Evolutionary conservation across 176 grass and related monocot genomes (phyloP).

Genomic region (sorghum (Sorghum bicolor)): Sorghum_bicolor_NCBIv3 NC_012878.2:55596001-55596500

Average conservation of each 20-base stretch:
- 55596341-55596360: constrained; percentile 26
- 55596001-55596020: constrained; percentile 62
- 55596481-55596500: constrained; percentile 23
- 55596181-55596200: constrained; percentile 37
- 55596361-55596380: constrained; percentile 38
- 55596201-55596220: constrained; percentile 41
- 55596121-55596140: constrained; percentile 46
- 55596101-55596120: constrained; percentile 48
- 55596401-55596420: constrained; percentile 39
- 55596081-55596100: constrained; percentile 30
- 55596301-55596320: constrained; percentile 31
- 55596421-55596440: constrained; percentile 16
- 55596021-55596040: constrained; percentile 81
- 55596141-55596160: constrained; percentile 21
- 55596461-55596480: constrained; percentile 13
- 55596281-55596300: background rate
- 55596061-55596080: constrained; percentile 52
- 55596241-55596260: constrained; percentile 42
- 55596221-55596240: constrained; percentile 48
- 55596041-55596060: constrained; percentile 97
- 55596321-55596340: constrained; percentile 49
- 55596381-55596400: constrained; percentile 41
- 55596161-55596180: background rate
- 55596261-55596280: constrained; percentile 21
- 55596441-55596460: constrained; percentile 19